Evolutionary conservation across 148 eudicot species (phyloP), one percentile per base, ranked within the genome.

Genomic region (Persicaria maculosa): DNA sequence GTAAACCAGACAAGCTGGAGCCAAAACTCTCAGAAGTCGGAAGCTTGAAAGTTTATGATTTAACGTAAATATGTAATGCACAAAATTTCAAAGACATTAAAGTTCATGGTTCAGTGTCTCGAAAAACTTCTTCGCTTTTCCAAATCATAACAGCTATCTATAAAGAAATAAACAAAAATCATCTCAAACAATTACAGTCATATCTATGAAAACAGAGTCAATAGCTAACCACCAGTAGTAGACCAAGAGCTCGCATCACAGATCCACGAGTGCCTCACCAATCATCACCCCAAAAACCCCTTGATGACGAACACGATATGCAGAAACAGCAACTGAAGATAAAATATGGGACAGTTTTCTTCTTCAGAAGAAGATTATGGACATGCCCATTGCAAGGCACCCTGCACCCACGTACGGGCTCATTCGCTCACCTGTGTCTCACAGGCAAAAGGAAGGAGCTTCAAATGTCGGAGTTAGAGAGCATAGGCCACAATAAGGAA

Each of bases 381-480:
- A 91, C 1, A 93, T 78, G 12, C 97, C 97, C 94, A 93, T 93
- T 64, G 84, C 79, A 76, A 93, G 84, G 86, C 95, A 89, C 78
- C 93, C 95, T 40, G 78, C 79, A 15, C 90, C 88, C 74, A 95
- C 93, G 97, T 96, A 95, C 0, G 97, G 96, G 77, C 97, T 90
- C 86, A 90, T 77, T 12, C 96, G 83, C 79, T 90, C 98, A 80
- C 97, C 97, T 91, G 87, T 79, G 82, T 14, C 75, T 85, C 40
- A 83, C 62, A 40, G 73, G 31, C 61, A 47, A 15, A 15, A n/a
- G 22, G 15, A 10, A 59, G 50, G 6, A 40, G 47, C 3, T 40
- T 62, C 4, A 25, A 22, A 22, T 36, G 36, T 12, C 46, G 14
- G 40, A 31, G 40, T 31, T 31, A 31, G 40, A 31, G 40, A 31